A percentile compares a stretch with the other conserved stretches of the same genome.
These are phyloP conservation scores for Populus deltoides DNA, from an alignment of 345 rosid species.

Conservation along the genomic window DNA sequence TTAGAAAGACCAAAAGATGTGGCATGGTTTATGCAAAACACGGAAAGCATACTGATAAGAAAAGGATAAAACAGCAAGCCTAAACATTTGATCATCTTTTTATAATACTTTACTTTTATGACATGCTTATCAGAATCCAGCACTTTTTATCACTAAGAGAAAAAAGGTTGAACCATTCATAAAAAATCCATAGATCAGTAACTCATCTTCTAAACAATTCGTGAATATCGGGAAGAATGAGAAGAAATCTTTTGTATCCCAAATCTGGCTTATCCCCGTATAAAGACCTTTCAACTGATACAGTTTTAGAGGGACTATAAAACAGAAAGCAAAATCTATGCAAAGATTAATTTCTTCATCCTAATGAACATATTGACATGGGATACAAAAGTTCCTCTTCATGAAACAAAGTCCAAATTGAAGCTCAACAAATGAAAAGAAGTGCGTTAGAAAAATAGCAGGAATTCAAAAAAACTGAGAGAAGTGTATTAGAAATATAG, in stretches of 20 bases:
- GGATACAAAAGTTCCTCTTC: background rate
- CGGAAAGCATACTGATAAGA: background rate
- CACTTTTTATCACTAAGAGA: too few relatives aligned
- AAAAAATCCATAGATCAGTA: background rate
- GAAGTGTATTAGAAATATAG: background rate
- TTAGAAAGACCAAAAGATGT: background rate
- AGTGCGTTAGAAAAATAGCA: background rate
- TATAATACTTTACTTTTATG: too few relatives aligned
- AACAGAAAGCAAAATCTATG: background rate
- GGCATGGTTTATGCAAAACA: background rate
- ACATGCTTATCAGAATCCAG: too few relatives aligned
- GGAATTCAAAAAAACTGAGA: background rate
- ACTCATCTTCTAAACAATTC: background rate
- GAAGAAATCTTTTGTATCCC: background rate
- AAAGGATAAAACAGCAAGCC: background rate
- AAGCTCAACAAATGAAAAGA: background rate
- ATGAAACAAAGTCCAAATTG: background rate
- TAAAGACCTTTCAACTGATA: background rate
- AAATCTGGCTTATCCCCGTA: background rate
- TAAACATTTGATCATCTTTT: background rate
- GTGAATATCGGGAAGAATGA: background rate
- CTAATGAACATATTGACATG: background rate
- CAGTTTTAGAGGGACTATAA: background rate
- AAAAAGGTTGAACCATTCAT: background rate
- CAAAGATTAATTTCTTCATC: background rate